Evolutionary conservation across 352 stramenopile species (phyloP), one percentile per base, ranked within the genome.

Genomic region (Pythium biforme): DNA sequence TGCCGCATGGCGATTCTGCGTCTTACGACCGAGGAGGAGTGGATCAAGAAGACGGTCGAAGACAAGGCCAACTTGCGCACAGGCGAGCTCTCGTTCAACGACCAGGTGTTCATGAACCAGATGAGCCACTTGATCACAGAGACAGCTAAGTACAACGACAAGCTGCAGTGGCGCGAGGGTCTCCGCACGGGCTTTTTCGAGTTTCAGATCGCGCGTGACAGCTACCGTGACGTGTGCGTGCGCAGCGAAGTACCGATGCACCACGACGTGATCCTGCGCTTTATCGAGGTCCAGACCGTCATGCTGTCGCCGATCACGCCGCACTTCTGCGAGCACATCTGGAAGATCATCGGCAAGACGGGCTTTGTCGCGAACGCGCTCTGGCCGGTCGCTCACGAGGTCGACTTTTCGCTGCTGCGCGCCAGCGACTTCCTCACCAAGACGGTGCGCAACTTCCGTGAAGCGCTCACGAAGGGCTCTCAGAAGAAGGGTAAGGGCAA

Each of bases 111-210:
- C 54, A 75, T 97, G 64, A 98, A 99, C 75, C 95, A 99, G 72
- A 99, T 98, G 70, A 98, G 97, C 76, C 83, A 96, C 67, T 75
- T 99, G 48, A 95, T 99, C 55, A 89, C 79, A 47, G 83, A 84
- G 54, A 97, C 92, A 26, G 84, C 86, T 49, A 93, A 76, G 72
- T 90, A 86, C 59, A 97, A 91, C 72, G 84, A 95, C 51, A 76
- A 79, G 40, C 95, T 98, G 70, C 88, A 94, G 68, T 98, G 93
- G 89, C 90, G 97, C 54, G 97, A 99, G 61, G 98, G 97, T 52
- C 80, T 99, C 23, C 96, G 99, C 77, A 80, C 89, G n/a, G 96
- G 95, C 50, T 99, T 98, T 87, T 99, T 98, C 71, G 96, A 99
- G 68, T 97, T 99, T 82, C 93, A 99, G 74, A 94, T 98, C 67